Evolutionary conservation across 139 green algal species (phyloP).

Genomic region (Micractinium conductrix): DNA sequence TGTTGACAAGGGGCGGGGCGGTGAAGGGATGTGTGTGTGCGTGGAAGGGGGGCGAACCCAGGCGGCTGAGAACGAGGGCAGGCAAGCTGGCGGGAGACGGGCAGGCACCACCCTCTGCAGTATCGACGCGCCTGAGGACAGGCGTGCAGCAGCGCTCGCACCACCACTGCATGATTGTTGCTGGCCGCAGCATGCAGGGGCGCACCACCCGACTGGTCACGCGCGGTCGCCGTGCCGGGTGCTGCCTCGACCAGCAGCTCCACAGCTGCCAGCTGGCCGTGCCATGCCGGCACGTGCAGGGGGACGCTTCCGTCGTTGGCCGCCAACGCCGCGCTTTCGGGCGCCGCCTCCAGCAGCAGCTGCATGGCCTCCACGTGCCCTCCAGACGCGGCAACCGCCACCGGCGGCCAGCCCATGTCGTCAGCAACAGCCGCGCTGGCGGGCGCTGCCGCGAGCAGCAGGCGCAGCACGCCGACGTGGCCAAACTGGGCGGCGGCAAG

Average conservation of each 20-base stretch:
- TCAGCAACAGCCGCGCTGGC: background rate
- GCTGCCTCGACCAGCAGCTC: background rate
- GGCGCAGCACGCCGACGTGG: background rate
- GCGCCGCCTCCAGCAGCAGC: no score
- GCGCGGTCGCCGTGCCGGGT: background rate
- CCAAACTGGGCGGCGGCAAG: background rate
- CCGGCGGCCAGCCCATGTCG: background rate
- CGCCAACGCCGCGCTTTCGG: no score
- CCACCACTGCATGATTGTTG: background rate
- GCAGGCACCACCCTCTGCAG: no score
- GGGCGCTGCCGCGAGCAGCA: background rate
- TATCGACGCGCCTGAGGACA: no score
- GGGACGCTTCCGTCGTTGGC: no score
- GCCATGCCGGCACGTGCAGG: background rate
- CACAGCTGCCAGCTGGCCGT: background rate
- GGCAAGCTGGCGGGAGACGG: no score
- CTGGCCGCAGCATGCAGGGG: background rate
- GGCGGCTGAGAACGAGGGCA: no score
- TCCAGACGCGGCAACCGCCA: background rate
- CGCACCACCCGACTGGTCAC: background rate
- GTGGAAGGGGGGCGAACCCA: no score
- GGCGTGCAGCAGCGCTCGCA: background rate
- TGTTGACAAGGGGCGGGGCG: no score
- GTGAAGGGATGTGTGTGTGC: no score
- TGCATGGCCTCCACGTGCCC: no score